Percentiles rank a stretch among this genome's conserved stretches.
Evolutionary conservation across 169 alveolate species (phyloP).

Genomic region (Eimeria tenella): DNA sequence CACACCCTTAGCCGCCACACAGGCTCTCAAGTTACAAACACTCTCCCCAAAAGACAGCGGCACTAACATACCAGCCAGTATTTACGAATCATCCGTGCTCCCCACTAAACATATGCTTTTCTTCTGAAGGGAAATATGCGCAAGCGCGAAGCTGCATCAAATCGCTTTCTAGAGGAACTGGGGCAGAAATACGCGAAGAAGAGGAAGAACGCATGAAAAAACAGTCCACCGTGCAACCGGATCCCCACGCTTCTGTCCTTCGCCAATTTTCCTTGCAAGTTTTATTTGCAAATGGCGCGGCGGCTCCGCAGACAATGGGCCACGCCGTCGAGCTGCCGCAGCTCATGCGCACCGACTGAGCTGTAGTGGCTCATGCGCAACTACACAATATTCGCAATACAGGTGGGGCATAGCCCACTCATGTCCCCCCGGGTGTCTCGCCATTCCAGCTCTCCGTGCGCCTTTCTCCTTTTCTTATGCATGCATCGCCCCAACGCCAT

Average conservation of each 20-base stretch:
- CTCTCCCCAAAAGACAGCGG: neutral
- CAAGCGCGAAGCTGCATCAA: constrained; percentile 54
- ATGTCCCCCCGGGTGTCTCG: too few relatives aligned
- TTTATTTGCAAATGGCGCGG: constrained; percentile 3
- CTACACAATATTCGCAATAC: too few relatives aligned
- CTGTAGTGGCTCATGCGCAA: too few relatives aligned
- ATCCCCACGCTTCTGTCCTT: neutral
- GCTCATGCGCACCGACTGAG: neutral
- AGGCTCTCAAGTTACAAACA: too few relatives aligned
- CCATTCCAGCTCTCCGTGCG: too few relatives aligned
- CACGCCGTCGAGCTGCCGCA: constrained; percentile 23
- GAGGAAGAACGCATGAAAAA: neutral
- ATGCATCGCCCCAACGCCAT: too few relatives aligned
- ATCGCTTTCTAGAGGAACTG: constrained; percentile 56
- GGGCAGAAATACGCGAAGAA: constrained; percentile 51
- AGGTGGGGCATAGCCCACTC: too few relatives aligned
- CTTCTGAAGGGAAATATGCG: constrained; percentile 33
- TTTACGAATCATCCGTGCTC: neutral
- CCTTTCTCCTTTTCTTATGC: too few relatives aligned
- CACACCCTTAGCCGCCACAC: neutral
- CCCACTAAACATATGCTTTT: neutral
- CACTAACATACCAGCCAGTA: neutral
- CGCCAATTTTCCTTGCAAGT: neutral
- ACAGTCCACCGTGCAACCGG: too few relatives aligned
- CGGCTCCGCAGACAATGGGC: constrained; percentile 4